Percentiles rank a stretch among this genome's conserved stretches.
phyloP scores from a whole-genome alignment of 1,284 basidiomycete genomes.

The Naganishia cerealis region DNA sequence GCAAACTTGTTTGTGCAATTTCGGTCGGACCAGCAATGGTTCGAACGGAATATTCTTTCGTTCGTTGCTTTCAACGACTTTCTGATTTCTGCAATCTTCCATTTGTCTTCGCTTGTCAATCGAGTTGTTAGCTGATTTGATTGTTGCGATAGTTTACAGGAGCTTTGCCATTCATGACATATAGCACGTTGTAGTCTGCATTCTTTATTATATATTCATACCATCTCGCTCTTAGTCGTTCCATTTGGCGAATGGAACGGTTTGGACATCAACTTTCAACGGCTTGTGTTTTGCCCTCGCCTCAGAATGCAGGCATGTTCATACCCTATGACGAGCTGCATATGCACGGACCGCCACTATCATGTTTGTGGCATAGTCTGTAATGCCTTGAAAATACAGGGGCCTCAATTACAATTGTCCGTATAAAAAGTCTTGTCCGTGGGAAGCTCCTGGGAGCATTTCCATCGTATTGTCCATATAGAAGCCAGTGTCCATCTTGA shows the following conservation, averaged over 20 bases:
- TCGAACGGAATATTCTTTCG: conserved; percentile 23
- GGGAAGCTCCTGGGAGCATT: not conserved
- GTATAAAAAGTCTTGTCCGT: not conserved
- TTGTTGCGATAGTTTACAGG: conserved; percentile 1
- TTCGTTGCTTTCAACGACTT: conserved; percentile 31
- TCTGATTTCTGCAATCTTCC: conserved; percentile 16
- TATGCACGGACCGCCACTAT: too few species aligned
- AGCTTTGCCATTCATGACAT: not conserved
- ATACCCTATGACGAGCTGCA: too few species aligned
- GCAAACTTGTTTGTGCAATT: conserved; percentile 26
- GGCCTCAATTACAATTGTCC: not conserved
- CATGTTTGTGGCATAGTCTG: too few species aligned
- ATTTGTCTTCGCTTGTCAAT: not conserved
- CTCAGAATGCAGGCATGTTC: too few species aligned
- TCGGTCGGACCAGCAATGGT: conserved; percentile 17
- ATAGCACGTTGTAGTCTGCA: not conserved
- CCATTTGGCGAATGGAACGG: too few species aligned
- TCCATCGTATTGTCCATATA: not conserved
- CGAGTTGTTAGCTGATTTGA: not conserved
- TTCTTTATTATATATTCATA: not conserved
- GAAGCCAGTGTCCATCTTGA: not conserved
- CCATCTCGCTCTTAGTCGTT: not conserved
- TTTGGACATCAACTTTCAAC: too few species aligned
- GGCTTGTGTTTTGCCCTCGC: too few species aligned
- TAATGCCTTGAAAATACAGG: too few species aligned